Conservation (phyloP, 148 eudicot genomes). For the Rhododendron kiyosumense region DNA sequence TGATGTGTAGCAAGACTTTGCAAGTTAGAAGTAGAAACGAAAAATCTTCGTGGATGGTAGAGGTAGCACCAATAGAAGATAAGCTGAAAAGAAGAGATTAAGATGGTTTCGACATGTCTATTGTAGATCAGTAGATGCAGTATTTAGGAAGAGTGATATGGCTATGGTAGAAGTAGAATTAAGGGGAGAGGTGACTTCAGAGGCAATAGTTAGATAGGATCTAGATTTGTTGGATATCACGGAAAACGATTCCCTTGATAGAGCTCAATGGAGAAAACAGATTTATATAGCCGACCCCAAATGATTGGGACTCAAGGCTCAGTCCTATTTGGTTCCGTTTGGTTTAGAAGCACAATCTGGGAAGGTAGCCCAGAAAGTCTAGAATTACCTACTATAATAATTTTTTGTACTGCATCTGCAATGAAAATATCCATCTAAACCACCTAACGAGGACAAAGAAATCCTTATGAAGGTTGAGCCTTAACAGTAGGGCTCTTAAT, state of each 20-base stretch:
- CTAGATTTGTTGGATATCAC: background rate
- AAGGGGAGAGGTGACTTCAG: background rate
- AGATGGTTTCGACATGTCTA: background rate
- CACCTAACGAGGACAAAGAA: background rate
- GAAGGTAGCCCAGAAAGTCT: background rate
- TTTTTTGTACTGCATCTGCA: background rate
- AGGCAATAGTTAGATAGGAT: background rate
- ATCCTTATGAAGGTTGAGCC: background rate
- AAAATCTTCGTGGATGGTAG: background rate
- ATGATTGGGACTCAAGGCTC: background rate
- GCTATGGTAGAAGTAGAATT: background rate
- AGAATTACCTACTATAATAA: background rate
- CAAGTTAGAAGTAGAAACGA: background rate
- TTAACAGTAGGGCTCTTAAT: background rate
- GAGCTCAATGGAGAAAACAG: background rate
- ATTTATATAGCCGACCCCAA: background rate
- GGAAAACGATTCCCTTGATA: background rate
- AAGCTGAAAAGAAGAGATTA: background rate
- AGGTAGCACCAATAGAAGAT: background rate
- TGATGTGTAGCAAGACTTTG: background rate
- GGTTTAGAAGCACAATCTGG: background rate
- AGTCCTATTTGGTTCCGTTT: background rate
- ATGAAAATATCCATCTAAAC: background rate
- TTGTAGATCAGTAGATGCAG: background rate
- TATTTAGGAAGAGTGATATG: background rate